These are phyloP conservation scores for Colletotrichum liriopes DNA, from an alignment of 2,329 filamentous ascomycete genomes.

Conservation along the genomic window DNA sequence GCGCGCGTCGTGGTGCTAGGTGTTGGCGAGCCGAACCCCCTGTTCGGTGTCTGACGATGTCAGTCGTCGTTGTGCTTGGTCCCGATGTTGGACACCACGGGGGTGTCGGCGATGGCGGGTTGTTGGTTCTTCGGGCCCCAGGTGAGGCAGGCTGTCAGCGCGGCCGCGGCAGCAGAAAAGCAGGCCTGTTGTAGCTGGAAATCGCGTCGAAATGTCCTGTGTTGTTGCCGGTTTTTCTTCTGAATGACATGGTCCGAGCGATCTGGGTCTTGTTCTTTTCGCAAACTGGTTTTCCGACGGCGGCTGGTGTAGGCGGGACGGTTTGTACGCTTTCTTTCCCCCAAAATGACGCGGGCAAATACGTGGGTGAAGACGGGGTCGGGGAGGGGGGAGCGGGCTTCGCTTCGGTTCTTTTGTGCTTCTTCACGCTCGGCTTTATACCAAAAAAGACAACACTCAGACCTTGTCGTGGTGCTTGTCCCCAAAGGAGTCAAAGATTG, in stretches of 20 bases:
- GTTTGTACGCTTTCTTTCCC: slow-evolving; percentile 8
- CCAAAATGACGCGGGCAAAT: neutral
- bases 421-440: slow-evolving; percentile 11
- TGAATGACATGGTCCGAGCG: slow-evolving; percentile 36
- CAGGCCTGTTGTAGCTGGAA: neutral
- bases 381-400: neutral
- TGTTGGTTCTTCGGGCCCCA: neutral
- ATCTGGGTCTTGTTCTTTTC: neutral
- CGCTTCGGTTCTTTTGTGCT: neutral
- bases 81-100: neutral
- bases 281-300: neutral
- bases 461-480: slow-evolving; percentile 1
- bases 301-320: neutral
- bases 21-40: too few relatives aligned
- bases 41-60: neutral
- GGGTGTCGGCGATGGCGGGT: neutral
- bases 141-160: slow-evolving; percentile 9
- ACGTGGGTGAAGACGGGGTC: neutral
- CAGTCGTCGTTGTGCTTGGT: neutral
- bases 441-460: neutral
- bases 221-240: slow-evolving; percentile 26
- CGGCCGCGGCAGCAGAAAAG: slow-evolving; percentile 16
- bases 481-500: slow-evolving; percentile 28
- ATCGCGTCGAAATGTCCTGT: slow-evolving; percentile 8
- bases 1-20: too few relatives aligned